phyloP scores from a whole-genome alignment of 768 basidiomycete species.

The Pleurotus tuber-regium region DNA sequence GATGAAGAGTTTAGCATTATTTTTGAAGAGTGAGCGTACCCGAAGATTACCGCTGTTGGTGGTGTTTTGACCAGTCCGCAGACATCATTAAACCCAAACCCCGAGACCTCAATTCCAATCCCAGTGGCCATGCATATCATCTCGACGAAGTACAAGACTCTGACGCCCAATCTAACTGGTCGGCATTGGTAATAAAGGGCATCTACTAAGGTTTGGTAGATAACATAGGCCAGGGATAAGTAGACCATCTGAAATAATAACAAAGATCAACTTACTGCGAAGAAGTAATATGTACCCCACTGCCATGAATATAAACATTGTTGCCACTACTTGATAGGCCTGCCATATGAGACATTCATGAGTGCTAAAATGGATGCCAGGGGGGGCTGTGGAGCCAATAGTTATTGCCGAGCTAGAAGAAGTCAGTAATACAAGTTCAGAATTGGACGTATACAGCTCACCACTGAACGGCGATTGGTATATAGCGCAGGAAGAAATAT shows the following conservation, averaged over 20 bases:
- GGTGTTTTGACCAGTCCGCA: conserved; percentile 29
- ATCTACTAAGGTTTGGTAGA: conserved; percentile 28
- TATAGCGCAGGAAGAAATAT: background rate
- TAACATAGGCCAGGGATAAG: background rate
- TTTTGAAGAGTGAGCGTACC: no score
- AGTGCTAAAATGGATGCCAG: background rate
- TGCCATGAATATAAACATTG: conserved; percentile 24
- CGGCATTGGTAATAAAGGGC: conserved; percentile 37
- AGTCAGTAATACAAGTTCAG: background rate
- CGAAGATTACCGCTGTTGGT: conserved; percentile 26
- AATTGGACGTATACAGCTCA: background rate
- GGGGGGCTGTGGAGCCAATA: background rate
- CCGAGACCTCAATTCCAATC: conserved; percentile 24
- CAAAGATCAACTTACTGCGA: conserved; percentile 31
- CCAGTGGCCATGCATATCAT: conserved; percentile 29
- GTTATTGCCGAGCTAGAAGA: background rate
- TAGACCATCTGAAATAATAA: background rate
- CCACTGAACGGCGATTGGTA: background rate
- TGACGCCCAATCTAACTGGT: conserved; percentile 23
- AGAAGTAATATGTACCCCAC: conserved; percentile 40
- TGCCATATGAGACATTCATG: background rate
- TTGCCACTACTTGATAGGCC: conserved; percentile 22
- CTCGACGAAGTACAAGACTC: conserved; percentile 25
- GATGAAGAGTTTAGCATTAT: no score
- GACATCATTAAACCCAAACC: conserved; percentile 30